Evolutionary conservation across 371 early-diverging fungal species (phyloP), one percentile per base, ranked within the genome.

Genomic region (Rhizopus delemar): DNA sequence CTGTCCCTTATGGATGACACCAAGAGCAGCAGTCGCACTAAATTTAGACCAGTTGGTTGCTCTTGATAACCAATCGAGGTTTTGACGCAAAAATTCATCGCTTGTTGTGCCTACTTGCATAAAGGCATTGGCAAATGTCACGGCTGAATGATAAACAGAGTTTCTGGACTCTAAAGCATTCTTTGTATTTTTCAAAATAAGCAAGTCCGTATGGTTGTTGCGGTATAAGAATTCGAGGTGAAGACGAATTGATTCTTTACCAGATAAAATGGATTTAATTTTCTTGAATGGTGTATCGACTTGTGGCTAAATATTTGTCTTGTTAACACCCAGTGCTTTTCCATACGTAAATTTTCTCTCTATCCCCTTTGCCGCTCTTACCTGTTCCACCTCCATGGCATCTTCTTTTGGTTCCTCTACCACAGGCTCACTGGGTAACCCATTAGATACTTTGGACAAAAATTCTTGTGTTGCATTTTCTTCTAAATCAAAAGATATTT

Each of bases 1-100:
- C 71, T 98, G 96, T 22, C 98, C 98, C 85, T 91, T 93, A 81
- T 99, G 99, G 59, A 99, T 98, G 22, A 99, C 98, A 62, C 99
- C 99, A 56, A 99, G 80, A n/a, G 93, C 93, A 4, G 99, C 98
- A 5, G 98, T 95, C 5, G 99, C 99, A 57, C 94, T 92, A 77
- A 99, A 99, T 79, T 97, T 99, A 43, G 95, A 90, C 99, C 99
- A 99, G 82, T 97, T 97, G 54, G 91, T 95, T 29, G 98, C 95
- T 60, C 97, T 87, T 15, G 93, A 87, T 51, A 99, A 86, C 96
- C 99, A 97, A 67, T 99, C 99, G 52, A 98, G 78, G 73, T 98
- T 99, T 61, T 94, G 92, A 54, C 99, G 87, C 69, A 99, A 84
- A 65, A 99, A 98, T 56, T 95, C 93, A 71, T 99, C 99, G 65